These are phyloP conservation scores for Candolleomyces eurysporus DNA, from an alignment of 768 basidiomycete species.

Conservation along the genomic window DNA sequence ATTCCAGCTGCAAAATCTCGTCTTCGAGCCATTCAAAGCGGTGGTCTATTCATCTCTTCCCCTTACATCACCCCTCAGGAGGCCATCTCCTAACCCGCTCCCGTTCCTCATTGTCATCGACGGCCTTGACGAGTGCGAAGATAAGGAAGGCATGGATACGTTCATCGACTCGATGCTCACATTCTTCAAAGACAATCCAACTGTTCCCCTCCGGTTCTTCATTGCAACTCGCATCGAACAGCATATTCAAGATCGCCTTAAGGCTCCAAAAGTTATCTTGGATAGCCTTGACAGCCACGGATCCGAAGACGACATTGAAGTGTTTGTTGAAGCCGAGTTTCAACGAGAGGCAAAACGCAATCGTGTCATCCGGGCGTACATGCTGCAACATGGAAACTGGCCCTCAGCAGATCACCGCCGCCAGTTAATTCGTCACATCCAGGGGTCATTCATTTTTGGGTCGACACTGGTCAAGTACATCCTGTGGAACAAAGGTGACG, in stretches of 20 bases:
- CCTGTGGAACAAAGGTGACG: not conserved
- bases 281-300: not conserved
- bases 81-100: too few relatives aligned
- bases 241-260: not conserved
- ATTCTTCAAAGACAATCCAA: not conserved
- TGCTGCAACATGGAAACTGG: not conserved
- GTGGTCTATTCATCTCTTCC: too few relatives aligned
- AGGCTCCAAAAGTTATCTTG: not conserved
- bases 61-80: too few relatives aligned
- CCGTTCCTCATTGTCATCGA: conserved; percentile 1
- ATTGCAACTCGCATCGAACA: not conserved
- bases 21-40: not conserved
- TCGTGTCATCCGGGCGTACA: not conserved
- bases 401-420: not conserved
- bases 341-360: not conserved
- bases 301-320: not conserved
- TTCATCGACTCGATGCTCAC: not conserved
- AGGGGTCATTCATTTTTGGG: conserved; percentile 1
- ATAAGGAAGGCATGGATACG: not conserved
- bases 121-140: conserved; percentile 3
- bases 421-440: not conserved
- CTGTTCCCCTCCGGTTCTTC: not conserved
- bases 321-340: not conserved
- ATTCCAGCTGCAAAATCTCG: not conserved
- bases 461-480: not conserved